Conservation (phyloP, 176 grass and related monocot genomes). For the Phoenix roebelenii region DNA sequence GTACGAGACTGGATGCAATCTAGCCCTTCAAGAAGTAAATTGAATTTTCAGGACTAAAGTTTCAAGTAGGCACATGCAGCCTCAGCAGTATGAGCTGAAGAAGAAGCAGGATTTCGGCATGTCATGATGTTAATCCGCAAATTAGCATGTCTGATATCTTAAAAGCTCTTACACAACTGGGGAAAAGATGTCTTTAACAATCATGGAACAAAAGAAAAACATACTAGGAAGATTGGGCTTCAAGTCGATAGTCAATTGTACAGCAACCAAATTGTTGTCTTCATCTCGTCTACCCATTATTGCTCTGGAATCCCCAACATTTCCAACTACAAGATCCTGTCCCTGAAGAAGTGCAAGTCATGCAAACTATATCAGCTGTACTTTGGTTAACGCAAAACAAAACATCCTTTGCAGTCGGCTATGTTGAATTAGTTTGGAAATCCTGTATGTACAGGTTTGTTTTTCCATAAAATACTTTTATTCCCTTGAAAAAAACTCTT, state of each 20-base stretch:
- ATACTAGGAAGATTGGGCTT: slow-evolving; percentile 99
- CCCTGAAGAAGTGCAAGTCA: slow-evolving; percentile 49
- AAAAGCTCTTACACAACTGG: neutral
- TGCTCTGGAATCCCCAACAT: slow-evolving; percentile 97
- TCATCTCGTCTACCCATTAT: slow-evolving; percentile 76
- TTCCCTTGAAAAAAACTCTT: no score
- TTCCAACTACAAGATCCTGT: slow-evolving; percentile 86
- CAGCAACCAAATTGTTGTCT: slow-evolving; percentile 78
- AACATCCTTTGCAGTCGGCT: neutral
- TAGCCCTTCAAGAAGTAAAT: no score
- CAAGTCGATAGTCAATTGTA: slow-evolving; percentile 95
- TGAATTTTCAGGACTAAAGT: no score
- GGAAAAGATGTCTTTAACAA: neutral
- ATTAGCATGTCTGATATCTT: neutral
- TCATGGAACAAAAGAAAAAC: neutral
- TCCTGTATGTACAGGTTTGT: no score
- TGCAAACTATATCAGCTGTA: slow-evolving; percentile 1
- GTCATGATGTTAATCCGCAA: no score
- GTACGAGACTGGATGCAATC: no score
- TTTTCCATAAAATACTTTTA: no score
- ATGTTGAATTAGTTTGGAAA: no score
- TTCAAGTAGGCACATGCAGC: no score
- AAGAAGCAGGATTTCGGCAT: no score
- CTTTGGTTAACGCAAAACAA: neutral
- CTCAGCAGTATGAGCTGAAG: no score